Base-by-base conservation (phyloP, 129 eudicot species). In the Solidago caesia region DNA sequence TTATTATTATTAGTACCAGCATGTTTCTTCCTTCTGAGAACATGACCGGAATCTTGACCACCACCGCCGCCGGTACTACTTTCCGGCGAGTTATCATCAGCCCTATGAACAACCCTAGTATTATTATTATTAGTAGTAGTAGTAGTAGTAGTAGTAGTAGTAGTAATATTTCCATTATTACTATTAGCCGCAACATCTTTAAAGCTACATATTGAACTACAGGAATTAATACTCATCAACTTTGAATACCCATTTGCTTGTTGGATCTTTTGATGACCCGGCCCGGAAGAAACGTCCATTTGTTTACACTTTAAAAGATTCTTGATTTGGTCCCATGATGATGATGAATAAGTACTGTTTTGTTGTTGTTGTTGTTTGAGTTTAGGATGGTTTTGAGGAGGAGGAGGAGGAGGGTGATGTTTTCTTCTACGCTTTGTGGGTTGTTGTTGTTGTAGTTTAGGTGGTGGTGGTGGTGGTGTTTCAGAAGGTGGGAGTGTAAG, bases 261-360 rank as follows among this genome's bases (percentile, higher is more conserved):
- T 53, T 89, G 96, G 68, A 15, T 57, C 41, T 79, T 79, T 14
- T 48, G 72, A 71, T 64, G 39, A 33, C 39, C 82, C 80, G 91
- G 74, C 60, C 67, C 85, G 16, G 82, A 64, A 11, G 15, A 25
- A n/a, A 73, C 84, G 44, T 87, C 84, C 74, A 89, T 73, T 53
- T 89, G 96, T 56, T 92, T 92, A 71, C 97, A 92, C 25, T 84
- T 87, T 5, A 92, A 67, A 10, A 92, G 67, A 82, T 85, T 89
- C 87, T 92, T 92, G 86, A 92, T 68, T 75, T 89, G 94, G 70
- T 89, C 92, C 97, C 97, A 92, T 67, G 97, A 89, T 15, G 96
- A 82, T 56, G 79, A 75, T 7, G 63, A 4, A 21, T 21, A 21
- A 60, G 77, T 5, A 44, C 41, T 14, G 8, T n/a, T 7, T 47